Percentiles rank a stretch among this genome's conserved stretches.
These are phyloP conservation scores for Tephrocybe sp. DNA, from an alignment of 768 basidiomycete genomes.

Conservation along the genomic window DNA sequence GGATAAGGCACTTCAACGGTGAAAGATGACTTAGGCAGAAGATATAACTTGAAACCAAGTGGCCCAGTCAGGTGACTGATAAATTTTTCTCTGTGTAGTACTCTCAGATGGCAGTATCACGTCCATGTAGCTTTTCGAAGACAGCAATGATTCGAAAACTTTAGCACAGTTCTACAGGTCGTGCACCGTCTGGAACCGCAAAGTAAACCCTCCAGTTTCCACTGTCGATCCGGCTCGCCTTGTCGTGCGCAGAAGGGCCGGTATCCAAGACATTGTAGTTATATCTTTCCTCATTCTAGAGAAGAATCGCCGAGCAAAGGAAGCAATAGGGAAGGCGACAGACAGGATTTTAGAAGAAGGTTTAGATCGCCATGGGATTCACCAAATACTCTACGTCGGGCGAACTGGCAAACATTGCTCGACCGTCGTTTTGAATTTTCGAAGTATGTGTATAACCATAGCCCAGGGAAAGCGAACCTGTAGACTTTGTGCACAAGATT, in stretches of 20 bases:
- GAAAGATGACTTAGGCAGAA: slow-evolving; percentile 27
- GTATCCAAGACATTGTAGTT: slow-evolving; percentile 35
- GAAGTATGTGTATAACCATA: not conserved
- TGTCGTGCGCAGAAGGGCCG: slow-evolving; percentile 26
- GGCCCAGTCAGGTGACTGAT: slow-evolving; percentile 29
- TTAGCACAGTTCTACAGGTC: slow-evolving; percentile 34
- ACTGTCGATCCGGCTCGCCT: slow-evolving; percentile 26
- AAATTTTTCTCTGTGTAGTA: not conserved
- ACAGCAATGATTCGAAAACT: slow-evolving; percentile 29
- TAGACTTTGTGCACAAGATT: no score
- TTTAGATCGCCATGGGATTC: not conserved
- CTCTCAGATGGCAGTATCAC: not conserved
- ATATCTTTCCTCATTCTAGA: slow-evolving; percentile 42
- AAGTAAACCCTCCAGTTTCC: slow-evolving; percentile 16
- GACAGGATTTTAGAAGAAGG: not conserved
- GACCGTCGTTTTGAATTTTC: not conserved
- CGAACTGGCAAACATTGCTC: not conserved
- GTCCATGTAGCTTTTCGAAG: slow-evolving; percentile 29
- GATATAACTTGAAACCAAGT: slow-evolving; percentile 41
- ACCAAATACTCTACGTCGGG: not conserved
- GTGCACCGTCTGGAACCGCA: slow-evolving; percentile 17
- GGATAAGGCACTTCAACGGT: slow-evolving; percentile 32
- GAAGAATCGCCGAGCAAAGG: slow-evolving; percentile 28
- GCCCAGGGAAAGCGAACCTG: not conserved
- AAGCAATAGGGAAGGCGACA: not conserved